Evolutionary conservation across 768 basidiomycete genomes (phyloP).

Genomic region (Boletus eberwhitei): DNA sequence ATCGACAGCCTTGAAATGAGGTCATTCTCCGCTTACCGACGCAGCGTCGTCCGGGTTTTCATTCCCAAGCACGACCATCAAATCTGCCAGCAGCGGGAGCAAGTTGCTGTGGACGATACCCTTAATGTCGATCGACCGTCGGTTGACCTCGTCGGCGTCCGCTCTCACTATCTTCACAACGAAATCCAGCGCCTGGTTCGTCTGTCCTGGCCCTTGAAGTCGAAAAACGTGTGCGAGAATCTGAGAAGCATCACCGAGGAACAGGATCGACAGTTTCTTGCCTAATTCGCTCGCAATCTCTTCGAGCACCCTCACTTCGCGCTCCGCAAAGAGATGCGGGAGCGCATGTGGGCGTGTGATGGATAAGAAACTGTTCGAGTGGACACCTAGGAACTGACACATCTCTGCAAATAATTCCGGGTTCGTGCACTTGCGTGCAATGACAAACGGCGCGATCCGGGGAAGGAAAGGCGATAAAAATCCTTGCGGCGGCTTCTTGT

Average conservation of each 20-base stretch:
- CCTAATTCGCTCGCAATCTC: slow-evolving; percentile 55
- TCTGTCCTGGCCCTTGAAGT: slow-evolving; percentile 49
- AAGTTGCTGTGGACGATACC: slow-evolving; percentile 64
- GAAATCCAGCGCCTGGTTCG: slow-evolving; percentile 59
- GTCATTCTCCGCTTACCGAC: slow-evolving; percentile 36
- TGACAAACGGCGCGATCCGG: slow-evolving; percentile 61
- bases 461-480: slow-evolving; percentile 70
- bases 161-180: slow-evolving; percentile 56
- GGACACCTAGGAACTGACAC: slow-evolving; percentile 63
- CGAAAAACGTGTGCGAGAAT: slow-evolving; percentile 70
- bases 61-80: slow-evolving; percentile 79
- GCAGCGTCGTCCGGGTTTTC: slow-evolving; percentile 45
- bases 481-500: slow-evolving; percentile 60
- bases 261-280: slow-evolving; percentile 43
- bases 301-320: slow-evolving; percentile 56
- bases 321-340: slow-evolving; percentile 63
- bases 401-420: slow-evolving; percentile 59
- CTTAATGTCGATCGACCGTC: slow-evolving; percentile 39
- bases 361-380: slow-evolving; percentile 57
- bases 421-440: slow-evolving; percentile 54
- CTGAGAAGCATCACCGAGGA: slow-evolving; percentile 53
- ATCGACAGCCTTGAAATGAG: slow-evolving; percentile 28
- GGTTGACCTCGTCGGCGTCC: slow-evolving; percentile 33
- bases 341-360: slow-evolving; percentile 62
- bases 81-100: slow-evolving; percentile 65